Evolutionary conservation across 2,329 filamentous ascomycete species (phyloP).

Genomic region (Didymella exigua): DNA sequence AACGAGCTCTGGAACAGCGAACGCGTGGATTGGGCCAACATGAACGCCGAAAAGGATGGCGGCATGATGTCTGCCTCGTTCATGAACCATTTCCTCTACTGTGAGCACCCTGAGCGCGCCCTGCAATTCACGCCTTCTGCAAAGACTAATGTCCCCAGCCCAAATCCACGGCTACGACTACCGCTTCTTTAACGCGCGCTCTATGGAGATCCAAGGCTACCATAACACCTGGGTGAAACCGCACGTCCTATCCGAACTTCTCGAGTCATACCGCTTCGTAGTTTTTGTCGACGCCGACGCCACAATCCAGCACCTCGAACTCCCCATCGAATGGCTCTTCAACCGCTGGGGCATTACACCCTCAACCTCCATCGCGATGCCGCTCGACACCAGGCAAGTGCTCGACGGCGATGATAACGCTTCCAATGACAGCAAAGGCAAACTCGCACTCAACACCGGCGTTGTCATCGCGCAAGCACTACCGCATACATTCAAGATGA

Average conservation of each 20-base stretch:
- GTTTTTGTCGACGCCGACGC: constrained; percentile 56
- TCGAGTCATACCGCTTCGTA: constrained; percentile 52
- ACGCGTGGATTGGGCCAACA: constrained; percentile 31
- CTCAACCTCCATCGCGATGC: constrained; percentile 51
- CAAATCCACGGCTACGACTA: constrained; percentile 53
- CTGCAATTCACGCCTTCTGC: background rate
- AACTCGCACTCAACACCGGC: constrained; percentile 48
- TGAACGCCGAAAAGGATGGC: constrained; percentile 26
- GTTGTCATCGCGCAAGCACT: constrained; percentile 48
- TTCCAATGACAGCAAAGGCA: constrained; percentile 48
- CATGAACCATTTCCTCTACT: constrained; percentile 51
- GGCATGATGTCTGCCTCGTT: constrained; percentile 47
- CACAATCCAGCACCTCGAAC: constrained; percentile 49
- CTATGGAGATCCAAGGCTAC: constrained; percentile 38
- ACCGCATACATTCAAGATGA: constrained; percentile 34
- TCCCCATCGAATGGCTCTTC: constrained; percentile 57
- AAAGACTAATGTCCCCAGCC: constrained; percentile 20
- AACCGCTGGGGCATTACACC: constrained; percentile 54
- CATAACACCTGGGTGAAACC: constrained; percentile 54
- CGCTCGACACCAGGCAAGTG: constrained; percentile 41
- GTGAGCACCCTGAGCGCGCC: constrained; percentile 12
- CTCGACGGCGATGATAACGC: constrained; percentile 18
- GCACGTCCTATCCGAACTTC: constrained; percentile 47
- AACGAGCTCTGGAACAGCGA: constrained; percentile 31
- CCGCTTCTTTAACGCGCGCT: constrained; percentile 49